A percentile compares a stretch with the other conserved stretches of the same genome.
Conservation (phyloP, 805 yeast species). For the Candida maris region DNA sequence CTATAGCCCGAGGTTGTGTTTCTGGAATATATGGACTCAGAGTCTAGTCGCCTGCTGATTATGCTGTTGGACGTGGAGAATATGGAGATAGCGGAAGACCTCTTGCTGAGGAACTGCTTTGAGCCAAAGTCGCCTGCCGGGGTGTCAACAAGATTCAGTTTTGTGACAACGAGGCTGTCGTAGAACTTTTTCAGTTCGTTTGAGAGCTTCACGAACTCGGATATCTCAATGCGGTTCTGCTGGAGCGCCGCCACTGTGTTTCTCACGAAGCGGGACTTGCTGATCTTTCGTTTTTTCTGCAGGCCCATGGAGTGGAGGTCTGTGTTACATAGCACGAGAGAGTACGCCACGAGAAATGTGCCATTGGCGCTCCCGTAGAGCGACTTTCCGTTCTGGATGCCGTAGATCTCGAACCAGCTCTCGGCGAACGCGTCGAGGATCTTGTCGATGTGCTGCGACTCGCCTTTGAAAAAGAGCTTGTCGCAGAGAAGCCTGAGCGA, state of each 20-base stretch:
- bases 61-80: slow-evolving; percentile 3
- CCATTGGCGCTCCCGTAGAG: slow-evolving; percentile 48
- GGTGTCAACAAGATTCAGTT: slow-evolving; percentile 21
- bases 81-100: slow-evolving; percentile 9
- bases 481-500: slow-evolving; percentile 61
- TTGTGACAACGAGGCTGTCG: slow-evolving; percentile 38
- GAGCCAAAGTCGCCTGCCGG: slow-evolving; percentile 1
- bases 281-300: slow-evolving; percentile 36
- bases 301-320: slow-evolving; percentile 60
- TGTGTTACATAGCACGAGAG: slow-evolving; percentile 70
- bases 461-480: slow-evolving; percentile 72
- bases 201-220: slow-evolving; percentile 32
- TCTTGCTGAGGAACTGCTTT: slow-evolving; percentile 5
- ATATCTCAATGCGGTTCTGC: slow-evolving; percentile 24
- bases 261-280: slow-evolving; percentile 41
- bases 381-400: slow-evolving; percentile 25
- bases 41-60: slow-evolving; percentile 2
- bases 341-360: slow-evolving; percentile 68
- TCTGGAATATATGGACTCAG: slow-evolving; percentile 11
- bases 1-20: slow-evolving; percentile 4
- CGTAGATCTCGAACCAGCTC: slow-evolving; percentile 56
- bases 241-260: slow-evolving; percentile 49
- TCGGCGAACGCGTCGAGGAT: slow-evolving; percentile 64
- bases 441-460: slow-evolving; percentile 76
- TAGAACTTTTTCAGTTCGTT: slow-evolving; percentile 38